Evolutionary conservation across 306 rosid genomes (phyloP).

Genomic region (Mucuna pruriens): DNA sequence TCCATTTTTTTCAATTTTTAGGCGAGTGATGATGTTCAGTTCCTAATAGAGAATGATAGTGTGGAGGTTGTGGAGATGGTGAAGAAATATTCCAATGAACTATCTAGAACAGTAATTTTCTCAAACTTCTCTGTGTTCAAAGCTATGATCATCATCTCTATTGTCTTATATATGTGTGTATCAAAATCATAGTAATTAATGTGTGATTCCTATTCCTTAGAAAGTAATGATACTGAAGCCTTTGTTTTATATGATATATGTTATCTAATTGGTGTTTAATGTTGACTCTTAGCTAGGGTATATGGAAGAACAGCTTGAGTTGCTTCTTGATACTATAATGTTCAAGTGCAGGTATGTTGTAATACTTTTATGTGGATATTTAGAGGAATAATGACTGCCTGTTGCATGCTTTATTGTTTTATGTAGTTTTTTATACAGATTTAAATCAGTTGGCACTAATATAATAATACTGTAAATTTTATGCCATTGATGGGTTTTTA

Average conservation of each 20-base stretch:
- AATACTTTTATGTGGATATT: constrained; percentile 1
- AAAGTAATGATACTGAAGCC: constrained; percentile 1
- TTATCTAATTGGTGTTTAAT: constrained; percentile 26
- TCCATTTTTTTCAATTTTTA: constrained; percentile 36
- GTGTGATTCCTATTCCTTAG: background rate
- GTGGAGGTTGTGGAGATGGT: constrained; percentile 56
- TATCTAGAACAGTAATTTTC: constrained; percentile 64
- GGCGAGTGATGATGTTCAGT: constrained; percentile 59
- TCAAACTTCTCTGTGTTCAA: constrained; percentile 17
- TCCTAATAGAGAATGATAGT: constrained; percentile 58
- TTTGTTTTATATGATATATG: background rate
- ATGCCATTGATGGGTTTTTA: background rate
- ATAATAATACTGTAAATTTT: background rate
- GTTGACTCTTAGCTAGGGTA: constrained; percentile 63
- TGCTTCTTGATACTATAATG: constrained; percentile 65
- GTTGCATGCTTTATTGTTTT: background rate
- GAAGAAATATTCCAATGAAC: constrained; percentile 59
- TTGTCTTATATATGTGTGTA: background rate
- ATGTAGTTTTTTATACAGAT: background rate
- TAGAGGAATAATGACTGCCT: background rate
- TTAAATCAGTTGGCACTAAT: background rate
- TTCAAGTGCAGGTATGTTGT: constrained; percentile 68
- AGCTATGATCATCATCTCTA: constrained; percentile 18
- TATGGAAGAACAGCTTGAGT: constrained; percentile 81
- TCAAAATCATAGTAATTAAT: constrained; percentile 13